These are phyloP conservation scores for Hordeum vulgare DNA, from an alignment of 176 grass and related monocot species.

Conservation along the genomic window DNA sequence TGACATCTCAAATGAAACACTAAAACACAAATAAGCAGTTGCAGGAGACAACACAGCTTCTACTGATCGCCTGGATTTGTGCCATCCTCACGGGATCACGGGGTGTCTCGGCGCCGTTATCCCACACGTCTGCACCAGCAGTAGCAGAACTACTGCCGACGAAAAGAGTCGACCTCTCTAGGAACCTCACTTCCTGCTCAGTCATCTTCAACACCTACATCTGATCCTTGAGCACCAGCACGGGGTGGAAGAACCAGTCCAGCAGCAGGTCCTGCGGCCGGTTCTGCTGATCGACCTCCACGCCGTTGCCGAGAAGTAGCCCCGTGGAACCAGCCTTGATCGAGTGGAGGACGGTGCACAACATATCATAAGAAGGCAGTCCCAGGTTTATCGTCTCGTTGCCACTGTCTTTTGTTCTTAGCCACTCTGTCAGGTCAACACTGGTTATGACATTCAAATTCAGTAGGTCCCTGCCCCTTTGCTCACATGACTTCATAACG, in stretches of 20 bases:
- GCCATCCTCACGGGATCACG: conserved; percentile 58
- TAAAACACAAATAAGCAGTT: too few relatives aligned
- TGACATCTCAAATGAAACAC: too few relatives aligned
- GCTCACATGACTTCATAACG: conserved; percentile 61
- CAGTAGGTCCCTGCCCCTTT: conserved; percentile 57
- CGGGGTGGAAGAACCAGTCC: conserved; percentile 87
- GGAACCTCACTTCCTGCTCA: conserved; percentile 58
- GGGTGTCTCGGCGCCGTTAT: conserved; percentile 30
- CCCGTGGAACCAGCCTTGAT: conserved; percentile 54
- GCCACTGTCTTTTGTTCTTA: conserved; percentile 47
- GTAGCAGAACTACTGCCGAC: conserved; percentile 37
- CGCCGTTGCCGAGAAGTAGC: conserved; percentile 42
- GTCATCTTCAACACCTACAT: conserved; percentile 58
- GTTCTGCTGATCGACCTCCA: conserved; percentile 63
- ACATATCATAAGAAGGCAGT: conserved; percentile 51
- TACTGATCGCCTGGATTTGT: conserved; percentile 88
- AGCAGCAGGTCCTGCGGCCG: conserved; percentile 67
- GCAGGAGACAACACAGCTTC: conserved; percentile 39
- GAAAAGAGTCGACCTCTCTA: conserved; percentile 57
- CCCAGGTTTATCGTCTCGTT: conserved; percentile 64
- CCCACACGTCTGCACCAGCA: conserved; percentile 17
- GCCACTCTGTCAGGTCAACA: conserved; percentile 46
- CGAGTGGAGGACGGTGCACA: conserved; percentile 48
- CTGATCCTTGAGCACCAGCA: conserved; percentile 78
- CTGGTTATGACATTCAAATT: conserved; percentile 62